Evolutionary conservation across 2,329 filamentous ascomycete species (phyloP), one percentile per base, ranked within the genome.

Genomic region (Beauveria bassiana): DNA sequence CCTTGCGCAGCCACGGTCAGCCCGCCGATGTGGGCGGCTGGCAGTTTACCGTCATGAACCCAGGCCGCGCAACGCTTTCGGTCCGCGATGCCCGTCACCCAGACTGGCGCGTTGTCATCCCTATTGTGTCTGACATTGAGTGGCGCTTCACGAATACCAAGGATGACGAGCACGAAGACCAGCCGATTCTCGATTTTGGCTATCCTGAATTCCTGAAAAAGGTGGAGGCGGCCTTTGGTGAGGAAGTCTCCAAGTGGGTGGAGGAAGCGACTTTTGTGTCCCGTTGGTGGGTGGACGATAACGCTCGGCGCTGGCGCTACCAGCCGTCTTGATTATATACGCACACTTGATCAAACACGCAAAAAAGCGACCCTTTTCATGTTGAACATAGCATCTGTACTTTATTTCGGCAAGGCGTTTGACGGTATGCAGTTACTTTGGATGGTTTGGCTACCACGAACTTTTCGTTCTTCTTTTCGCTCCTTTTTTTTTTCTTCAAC

Each of bases 21-120:
- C 10, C 56, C 34, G 63, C 63, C 1, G 65, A 68, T 3, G 64
- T 68, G 18, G 70, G 68, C 5, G 64, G 70, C 46, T 74, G 72
- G 72, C 71, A 74, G 20, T 73, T 72, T 26, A 71, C 70, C 3
- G 68, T 73, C 7, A 68, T 69, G 2, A 74, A 74, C 24, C 71
- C 72, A 0, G 72, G 72, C 5, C 66, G 71, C 6, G 70, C 70
- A 5, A 71, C 73, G 69, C 62, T 74, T 0, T 67, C 67, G 0
- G 70, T 74, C 8, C 70, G 72, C 12, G 71, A 74, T 56, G 68
- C 69, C 14, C 68, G 70, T 5, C 64, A 72, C 10, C 66, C 68
- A 3, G 59, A 69, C 7, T 66, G 71, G 56, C 70, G 68, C 34
- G 61, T 74, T 16, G 68, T 73, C 2, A 68, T 74, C 14, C 72